Evolutionary conservation across 192 early-diverging fungal species (phyloP), one percentile per base, ranked within the genome.

Genomic region (Paraglomus brasilianum): DNA sequence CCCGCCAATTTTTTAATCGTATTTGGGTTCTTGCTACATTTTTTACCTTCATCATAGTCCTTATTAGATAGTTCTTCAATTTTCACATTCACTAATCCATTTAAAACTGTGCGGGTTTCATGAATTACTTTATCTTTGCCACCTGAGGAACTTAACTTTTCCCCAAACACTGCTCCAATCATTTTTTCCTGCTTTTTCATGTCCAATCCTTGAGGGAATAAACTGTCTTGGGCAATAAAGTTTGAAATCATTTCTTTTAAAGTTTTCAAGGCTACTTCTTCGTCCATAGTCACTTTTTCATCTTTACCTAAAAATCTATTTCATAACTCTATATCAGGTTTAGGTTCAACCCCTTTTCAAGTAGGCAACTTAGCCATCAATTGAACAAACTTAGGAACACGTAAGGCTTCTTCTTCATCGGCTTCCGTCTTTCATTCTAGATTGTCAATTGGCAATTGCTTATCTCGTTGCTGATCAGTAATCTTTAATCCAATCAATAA

Each of bases 241-340:
- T 60, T 60, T 7, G 36, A 38, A 60, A 60, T 60, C 58, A 60
- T 41, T 39, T 60, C 58, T 60, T 60, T 60, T 10, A 60, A 19
- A 19, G 43, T 42, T 2, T 60, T 41, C 39, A 42, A 42, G 4
- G 58, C 58, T 41, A 3, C 2, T 5, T 60, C 39, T 3, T 40
- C 58, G n/a, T 42, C 39, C 58, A 60, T 60, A 1, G 36, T 41
- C n/a, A 41, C 6, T 38, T 38, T 42, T 2, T 40, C 39, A 40
- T 4, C 14, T 53, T 53, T 60, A 60, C 39, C 58, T 42, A 60
- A 60, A 60, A 42, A 55, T 14, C 52, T 14, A 22, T 55, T 19
- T 55, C 52, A 55, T 22, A 55, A 9, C 19, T 22, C 11, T 55
- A 30, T 11, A 22, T 11, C 11, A 19, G 52, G 52, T 11, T 22